Conservation (phyloP, 129 eudicot genomes). For the Silybum marianum region DNA sequence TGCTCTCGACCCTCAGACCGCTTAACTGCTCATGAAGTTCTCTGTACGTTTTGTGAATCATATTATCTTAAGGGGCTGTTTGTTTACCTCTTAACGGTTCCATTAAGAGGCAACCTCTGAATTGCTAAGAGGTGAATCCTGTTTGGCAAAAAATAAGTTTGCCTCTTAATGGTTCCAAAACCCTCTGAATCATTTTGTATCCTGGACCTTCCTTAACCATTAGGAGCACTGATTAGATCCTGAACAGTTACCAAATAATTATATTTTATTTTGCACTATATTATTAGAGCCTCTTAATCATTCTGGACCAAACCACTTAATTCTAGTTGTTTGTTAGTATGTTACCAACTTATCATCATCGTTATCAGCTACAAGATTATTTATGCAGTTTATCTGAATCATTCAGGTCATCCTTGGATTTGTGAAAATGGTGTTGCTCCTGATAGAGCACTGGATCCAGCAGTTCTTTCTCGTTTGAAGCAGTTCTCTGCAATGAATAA, state of each 20-base stretch:
- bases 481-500: conserved; percentile 98
- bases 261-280: too few species aligned
- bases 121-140: not conserved
- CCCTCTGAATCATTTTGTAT: too few species aligned
- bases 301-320: not conserved
- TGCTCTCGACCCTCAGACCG: conserved; percentile 83
- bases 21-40: conserved; percentile 93
- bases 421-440: conserved; percentile 99
- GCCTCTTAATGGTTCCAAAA: too few species aligned
- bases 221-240: too few species aligned
- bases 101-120: too few species aligned
- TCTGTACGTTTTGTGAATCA: conserved; percentile 54
- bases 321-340: not conserved
- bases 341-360: not conserved
- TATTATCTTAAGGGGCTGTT: not conserved
- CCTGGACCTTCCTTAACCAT: too few species aligned
- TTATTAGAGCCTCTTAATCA: too few species aligned
- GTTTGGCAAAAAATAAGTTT: too few species aligned
- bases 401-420: conserved; percentile 98
- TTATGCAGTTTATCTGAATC: conserved; percentile 9
- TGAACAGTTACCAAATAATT: too few species aligned
- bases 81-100: not conserved
- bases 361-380: not conserved
- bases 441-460: conserved; percentile 90
- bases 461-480: conserved; percentile 97